Evolutionary conservation across 495 filamentous ascomycete species (phyloP), one percentile per base, ranked within the genome.

Genomic region (Hyphodiscus hymeniophilus): DNA sequence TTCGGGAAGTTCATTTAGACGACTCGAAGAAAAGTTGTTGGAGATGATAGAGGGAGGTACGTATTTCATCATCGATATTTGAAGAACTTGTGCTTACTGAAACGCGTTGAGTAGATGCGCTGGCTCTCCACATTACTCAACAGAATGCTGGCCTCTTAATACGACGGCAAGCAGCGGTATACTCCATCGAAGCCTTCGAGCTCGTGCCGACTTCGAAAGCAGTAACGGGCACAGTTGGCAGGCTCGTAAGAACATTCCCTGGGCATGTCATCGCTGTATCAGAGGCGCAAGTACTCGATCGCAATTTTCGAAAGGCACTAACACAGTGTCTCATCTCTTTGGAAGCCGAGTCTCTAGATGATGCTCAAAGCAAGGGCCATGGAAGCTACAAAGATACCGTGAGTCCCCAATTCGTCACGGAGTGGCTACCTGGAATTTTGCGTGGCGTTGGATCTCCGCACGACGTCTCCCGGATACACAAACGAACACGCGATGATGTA

Each of bases 101-200:
- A 11, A 38, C 18, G 28, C 23, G 3, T 2, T 30, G 10, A 6
- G 28, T 33, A 62, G 57, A 49, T 47, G 39, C 48, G 5, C 42
- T 45, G 1, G 35, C 31, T 7, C 38, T 79, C 11, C 59, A 81
- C 44, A 62, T 84, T 24, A 54, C 57, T n/a, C 63, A 57, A 12
- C 81, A 85, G 54, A 86, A 86, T 57, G 76, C 77, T 0, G 81
- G 64, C 0, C 45, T 84, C 0, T 51, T 83, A 7, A 57, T 83
- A 35, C 66, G 63, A 2, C 60, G 52, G 31, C 31, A 41, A 0
- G 35, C 52, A 0, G 28, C 63, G n/a, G 31, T 48, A 4, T 60
- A 76, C 31, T 35, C 66, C 1, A 60, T 84, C 22, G 71, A 82
- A 54, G 52, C 62, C 0, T 85, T 82, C 41, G 79, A 84, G 50